Evolutionary conservation across 108 stramenopile genomes (phyloP).

Genomic region (Schizochytrium sp.): DNA sequence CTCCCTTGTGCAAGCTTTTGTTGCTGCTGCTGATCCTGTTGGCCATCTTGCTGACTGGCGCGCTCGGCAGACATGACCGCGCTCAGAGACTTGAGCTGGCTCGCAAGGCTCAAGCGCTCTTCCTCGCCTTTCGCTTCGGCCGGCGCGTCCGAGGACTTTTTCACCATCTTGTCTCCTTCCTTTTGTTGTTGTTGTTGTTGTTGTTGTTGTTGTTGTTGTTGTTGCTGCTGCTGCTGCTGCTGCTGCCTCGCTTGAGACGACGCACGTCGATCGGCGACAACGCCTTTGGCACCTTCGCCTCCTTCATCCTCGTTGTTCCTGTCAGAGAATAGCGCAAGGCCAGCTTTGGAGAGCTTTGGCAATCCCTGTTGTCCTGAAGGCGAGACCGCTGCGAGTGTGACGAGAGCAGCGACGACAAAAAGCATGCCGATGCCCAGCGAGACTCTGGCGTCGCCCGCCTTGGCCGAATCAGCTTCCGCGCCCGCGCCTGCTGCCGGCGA

Average conservation of each 20-base stretch:
- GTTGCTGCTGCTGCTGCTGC: too few relatives aligned
- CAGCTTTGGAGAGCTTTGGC: background rate
- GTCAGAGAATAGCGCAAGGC: background rate
- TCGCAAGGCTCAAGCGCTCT: background rate
- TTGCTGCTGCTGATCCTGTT: background rate
- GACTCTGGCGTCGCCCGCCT: background rate
- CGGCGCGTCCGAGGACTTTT: background rate
- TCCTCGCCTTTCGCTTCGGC: background rate
- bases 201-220: too few relatives aligned
- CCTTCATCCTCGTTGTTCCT: background rate
- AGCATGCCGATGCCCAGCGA: background rate
- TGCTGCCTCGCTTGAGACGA: background rate
- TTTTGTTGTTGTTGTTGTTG: background rate
- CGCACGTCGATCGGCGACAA: background rate
- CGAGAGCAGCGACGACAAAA: background rate
- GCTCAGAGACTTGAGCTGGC: slow-evolving; percentile 8
- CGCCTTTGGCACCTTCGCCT: background rate
- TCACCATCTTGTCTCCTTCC: background rate
- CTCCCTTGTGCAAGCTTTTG: background rate
- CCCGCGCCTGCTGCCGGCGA: background rate
- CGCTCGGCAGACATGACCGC: background rate
- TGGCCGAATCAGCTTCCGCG: background rate
- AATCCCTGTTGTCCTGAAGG: background rate
- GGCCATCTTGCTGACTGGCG: background rate
- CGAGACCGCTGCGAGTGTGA: background rate